These are phyloP conservation scores for Suillus variegatus DNA, from an alignment of 768 basidiomycete species.

Conservation along the genomic window DNA sequence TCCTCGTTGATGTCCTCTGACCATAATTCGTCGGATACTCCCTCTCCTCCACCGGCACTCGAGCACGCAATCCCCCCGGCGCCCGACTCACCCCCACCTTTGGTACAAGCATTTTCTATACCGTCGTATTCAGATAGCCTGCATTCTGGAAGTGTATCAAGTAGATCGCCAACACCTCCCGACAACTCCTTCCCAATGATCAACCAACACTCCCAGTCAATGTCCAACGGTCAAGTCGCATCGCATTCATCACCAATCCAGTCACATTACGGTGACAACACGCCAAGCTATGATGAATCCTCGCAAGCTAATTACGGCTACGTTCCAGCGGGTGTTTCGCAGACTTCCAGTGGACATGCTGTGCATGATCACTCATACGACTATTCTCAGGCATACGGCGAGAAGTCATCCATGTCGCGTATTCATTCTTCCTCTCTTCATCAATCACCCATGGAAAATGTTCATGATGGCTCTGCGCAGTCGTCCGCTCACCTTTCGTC, in stretches of 20 bases:
- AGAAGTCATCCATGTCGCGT: constrained; percentile 31
- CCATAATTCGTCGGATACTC: constrained; percentile 25
- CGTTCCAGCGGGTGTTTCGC: constrained; percentile 23
- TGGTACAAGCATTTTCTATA: constrained; percentile 44
- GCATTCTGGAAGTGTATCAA: constrained; percentile 37
- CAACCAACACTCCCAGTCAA: constrained; percentile 32
- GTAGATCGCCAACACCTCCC: constrained; percentile 48
- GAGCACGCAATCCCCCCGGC: constrained; percentile 47
- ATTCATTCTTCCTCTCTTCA: constrained; percentile 31
- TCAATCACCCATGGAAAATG: constrained; percentile 27
- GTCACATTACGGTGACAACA: constrained; percentile 32
- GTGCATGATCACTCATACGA: constrained; percentile 30
- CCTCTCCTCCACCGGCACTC: constrained; percentile 43
- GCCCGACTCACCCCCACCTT: constrained; percentile 56
- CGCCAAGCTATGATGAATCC: constrained; percentile 31
- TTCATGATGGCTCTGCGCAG: constrained; percentile 33
- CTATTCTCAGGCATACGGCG: constrained; percentile 27
- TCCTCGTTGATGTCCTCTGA: constrained; percentile 27
- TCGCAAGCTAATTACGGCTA: constrained; percentile 35
- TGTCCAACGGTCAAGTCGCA: constrained; percentile 37
- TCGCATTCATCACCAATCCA: constrained; percentile 32
- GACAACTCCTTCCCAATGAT: constrained; percentile 43
- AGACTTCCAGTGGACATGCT: constrained; percentile 21
- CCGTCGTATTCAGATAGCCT: constrained; percentile 25
- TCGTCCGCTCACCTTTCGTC: constrained; percentile 33